Base-by-base conservation (phyloP, 495 filamentous ascomycete species). In the Aspergillus baeticus region DNA sequence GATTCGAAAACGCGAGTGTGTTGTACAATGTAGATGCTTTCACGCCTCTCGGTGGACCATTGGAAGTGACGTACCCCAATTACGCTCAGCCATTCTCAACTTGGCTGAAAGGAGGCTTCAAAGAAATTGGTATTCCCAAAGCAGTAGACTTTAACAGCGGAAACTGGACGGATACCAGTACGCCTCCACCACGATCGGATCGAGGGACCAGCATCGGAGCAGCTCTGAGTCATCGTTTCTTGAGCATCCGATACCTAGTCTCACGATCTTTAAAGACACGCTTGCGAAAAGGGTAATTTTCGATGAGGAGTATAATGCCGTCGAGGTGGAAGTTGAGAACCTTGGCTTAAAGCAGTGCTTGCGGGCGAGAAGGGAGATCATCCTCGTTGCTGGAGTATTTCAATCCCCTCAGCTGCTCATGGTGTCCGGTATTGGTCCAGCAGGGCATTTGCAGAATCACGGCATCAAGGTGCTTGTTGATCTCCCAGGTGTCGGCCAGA, bases 371-470 rank as follows among this genome's bases (percentile, higher is more conserved):
- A 74, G 73, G 41, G 82, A 84, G 57, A 76, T 86, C 38, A 80
- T 85, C 31, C 18, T 86, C 0, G 78, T 79, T 3, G 81, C 81
- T 5, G 83, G 83, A 6, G 74, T 57, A 8, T 74, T 84, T 49
- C 69, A 76, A 6, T 74, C 73, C 18, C 80, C 81, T 1, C 78
- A 81, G 54, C 56, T 84, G 14, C 60, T 84, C n/a, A 78, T 81
- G 64, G 67, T 81, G 6, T 82, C 79, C 10, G 68, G 68, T 3
- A 66, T 79, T 37, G 81, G 81, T 0, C 78, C 71, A 0, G 44
- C 57, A 7, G 62, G 58, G 11, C 52, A 56, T 0, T 59, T 79
- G n/a, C 17, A 68, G 20, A 57, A 68, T 8, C 61, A 69, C 23
- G 58, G 54, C 4, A 78, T 81, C 22, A 52, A 71, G 0, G 63